Evolutionary conservation across 2,329 filamentous ascomycete genomes (phyloP).

Genomic region (Sporothrix variecibatus): DNA sequence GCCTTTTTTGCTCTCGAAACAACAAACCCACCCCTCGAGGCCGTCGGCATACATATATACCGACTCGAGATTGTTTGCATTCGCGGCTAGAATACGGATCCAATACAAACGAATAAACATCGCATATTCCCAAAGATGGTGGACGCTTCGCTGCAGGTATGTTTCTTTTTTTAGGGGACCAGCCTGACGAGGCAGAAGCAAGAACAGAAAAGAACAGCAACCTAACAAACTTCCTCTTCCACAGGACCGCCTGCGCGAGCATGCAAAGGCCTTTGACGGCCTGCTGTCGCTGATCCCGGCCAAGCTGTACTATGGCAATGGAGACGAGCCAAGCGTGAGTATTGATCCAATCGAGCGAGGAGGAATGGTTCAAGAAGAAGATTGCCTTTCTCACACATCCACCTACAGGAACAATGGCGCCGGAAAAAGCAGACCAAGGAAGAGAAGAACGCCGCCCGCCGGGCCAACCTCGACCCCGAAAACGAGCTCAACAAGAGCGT

Average conservation of each 20-base stretch:
- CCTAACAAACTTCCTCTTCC: not conserved
- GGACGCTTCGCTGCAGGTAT: conserved; percentile 33
- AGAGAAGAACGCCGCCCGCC: conserved; percentile 61
- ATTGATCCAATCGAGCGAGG: not conserved
- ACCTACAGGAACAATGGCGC: conserved; percentile 80
- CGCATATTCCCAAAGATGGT: conserved; percentile 19
- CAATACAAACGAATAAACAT: conserved; percentile 1
- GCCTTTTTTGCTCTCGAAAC: conserved; percentile 9
- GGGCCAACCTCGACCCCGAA: conserved; percentile 85
- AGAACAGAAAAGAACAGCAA: not conserved
- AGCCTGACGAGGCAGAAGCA: not conserved
- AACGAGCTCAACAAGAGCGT: conserved; percentile 77
- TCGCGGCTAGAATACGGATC: not conserved
- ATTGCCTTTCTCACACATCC: not conserved
- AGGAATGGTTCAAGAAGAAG: not conserved
- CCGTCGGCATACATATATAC: not conserved
- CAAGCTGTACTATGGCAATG: conserved; percentile 86
- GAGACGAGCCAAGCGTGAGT: conserved; percentile 79
- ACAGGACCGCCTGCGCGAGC: conserved; percentile 59
- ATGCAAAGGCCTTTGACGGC: conserved; percentile 79
- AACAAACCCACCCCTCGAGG: not conserved
- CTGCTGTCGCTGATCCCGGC: conserved; percentile 85
- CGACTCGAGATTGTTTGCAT: not conserved
- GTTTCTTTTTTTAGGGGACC: not conserved
- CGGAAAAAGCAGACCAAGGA: conserved; percentile 95